A percentile compares a stretch with the other conserved stretches of the same genome.
These are phyloP conservation scores for Eutypa lata DNA, from an alignment of 2,329 filamentous ascomycete genomes.

Conservation along the genomic window DNA sequence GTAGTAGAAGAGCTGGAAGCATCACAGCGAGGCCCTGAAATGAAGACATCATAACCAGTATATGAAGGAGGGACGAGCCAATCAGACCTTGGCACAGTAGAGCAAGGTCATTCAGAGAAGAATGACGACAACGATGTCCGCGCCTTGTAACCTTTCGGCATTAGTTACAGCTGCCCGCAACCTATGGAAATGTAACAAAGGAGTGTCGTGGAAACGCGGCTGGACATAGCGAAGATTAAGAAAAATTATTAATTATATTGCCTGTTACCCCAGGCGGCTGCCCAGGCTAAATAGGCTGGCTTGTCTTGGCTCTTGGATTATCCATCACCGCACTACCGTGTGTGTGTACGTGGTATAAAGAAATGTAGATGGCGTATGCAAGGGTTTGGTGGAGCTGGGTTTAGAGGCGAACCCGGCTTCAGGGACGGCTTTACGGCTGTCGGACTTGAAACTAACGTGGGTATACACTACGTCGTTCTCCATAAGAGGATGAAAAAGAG, in stretches of 20 bases:
- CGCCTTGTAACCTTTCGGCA: not conserved
- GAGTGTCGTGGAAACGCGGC: not conserved
- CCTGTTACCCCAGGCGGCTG: no score
- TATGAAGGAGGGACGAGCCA: not conserved
- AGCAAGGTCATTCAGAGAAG: not conserved
- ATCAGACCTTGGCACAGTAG: not conserved
- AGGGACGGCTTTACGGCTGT: not conserved
- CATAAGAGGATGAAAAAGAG: no score
- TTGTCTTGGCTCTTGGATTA: no score
- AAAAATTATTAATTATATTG: not conserved
- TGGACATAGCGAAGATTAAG: not conserved
- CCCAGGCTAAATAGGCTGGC: no score
- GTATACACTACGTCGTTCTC: no score
- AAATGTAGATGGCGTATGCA: no score
- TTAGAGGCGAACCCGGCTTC: not conserved
- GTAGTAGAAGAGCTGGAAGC: not conserved
- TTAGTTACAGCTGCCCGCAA: not conserved
- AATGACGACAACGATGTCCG: not conserved
- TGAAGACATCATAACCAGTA: not conserved
- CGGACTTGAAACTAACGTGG: not conserved
- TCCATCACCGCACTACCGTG: no score
- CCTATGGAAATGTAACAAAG: not conserved
- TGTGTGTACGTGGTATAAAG: no score
- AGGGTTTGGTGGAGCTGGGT: no score
- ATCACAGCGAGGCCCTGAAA: not conserved